Percentiles rank a stretch among this genome's conserved stretches.
Evolutionary conservation across 139 green algal genomes (phyloP).

Genomic region (Closterium sp.): DNA sequence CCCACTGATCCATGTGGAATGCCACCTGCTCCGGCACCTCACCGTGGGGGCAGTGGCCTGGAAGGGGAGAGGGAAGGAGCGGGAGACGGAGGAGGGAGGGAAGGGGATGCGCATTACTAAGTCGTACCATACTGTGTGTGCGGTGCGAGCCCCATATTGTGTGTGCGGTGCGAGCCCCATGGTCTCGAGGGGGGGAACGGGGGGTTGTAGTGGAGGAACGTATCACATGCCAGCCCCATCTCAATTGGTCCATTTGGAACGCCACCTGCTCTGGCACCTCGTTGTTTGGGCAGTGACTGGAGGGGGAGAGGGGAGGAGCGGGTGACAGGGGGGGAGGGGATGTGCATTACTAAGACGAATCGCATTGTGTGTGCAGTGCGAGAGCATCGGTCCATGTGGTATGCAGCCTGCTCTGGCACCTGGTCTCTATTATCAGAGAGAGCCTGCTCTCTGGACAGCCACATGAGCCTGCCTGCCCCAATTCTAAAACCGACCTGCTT

Average conservation of each 20-base stretch:
- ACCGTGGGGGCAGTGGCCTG: too few relatives aligned
- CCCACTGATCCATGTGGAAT: too few relatives aligned
- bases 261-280: background rate
- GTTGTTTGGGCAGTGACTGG: slow-evolving; percentile 13
- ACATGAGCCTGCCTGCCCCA: too few relatives aligned
- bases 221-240: too few relatives aligned
- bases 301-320: background rate
- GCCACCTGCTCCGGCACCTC: too few relatives aligned
- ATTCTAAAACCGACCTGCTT: background rate
- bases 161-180: background rate
- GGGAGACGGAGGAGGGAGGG: background rate
- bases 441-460: too few relatives aligned
- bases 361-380: background rate
- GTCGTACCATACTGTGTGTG: background rate
- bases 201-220: too few relatives aligned
- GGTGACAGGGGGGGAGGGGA: background rate
- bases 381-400: background rate
- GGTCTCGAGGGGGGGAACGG: too few relatives aligned
- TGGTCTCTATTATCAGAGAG: too few relatives aligned
- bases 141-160: background rate
- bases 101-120: background rate
- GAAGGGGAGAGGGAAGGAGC: background rate
- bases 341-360: background rate
- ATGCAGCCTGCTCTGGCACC: background rate
- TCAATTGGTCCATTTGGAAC: slow-evolving; percentile 1